These are phyloP conservation scores for Lithospermum erythrorhizon DNA, from an alignment of 257 asterid genomes.

Conservation along the genomic window DNA sequence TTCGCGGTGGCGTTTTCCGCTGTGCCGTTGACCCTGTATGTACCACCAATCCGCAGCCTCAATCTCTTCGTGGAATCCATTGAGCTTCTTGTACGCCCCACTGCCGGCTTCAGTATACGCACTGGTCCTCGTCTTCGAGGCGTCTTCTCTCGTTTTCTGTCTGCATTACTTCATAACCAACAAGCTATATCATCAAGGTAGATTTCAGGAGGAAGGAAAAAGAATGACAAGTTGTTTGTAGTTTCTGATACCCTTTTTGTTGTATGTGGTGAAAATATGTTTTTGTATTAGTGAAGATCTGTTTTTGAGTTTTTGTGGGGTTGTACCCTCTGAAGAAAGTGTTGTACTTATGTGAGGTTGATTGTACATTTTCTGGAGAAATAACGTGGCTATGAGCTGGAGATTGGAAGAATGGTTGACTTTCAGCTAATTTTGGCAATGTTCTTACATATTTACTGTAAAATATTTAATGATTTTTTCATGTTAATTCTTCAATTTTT, in stretches of 20 bases:
- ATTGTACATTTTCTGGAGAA: not conserved
- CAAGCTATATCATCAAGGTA: not conserved
- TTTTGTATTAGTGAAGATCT: not conserved
- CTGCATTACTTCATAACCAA: not conserved
- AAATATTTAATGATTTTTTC: too few species aligned
- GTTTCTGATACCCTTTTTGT: not conserved
- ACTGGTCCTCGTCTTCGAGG: conserved; percentile 17
- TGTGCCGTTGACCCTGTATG: conserved; percentile 27
- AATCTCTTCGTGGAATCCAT: conserved; percentile 25
- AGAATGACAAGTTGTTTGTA: not conserved
- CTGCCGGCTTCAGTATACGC: conserved; percentile 9
- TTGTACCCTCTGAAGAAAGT: not conserved
- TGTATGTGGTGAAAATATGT: not conserved
- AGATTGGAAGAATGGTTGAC: not conserved
- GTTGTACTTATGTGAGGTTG: not conserved
- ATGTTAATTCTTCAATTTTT: too few species aligned
- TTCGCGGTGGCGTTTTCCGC: conserved; percentile 30
- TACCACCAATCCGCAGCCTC: conserved; percentile 28
- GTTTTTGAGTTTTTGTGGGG: not conserved
- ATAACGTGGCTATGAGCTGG: not conserved
- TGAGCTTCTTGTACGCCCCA: conserved; percentile 17
- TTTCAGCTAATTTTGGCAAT: not conserved
- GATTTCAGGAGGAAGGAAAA: not conserved
- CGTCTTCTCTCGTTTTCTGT: conserved; percentile 6
- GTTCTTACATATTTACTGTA: too few species aligned